Percentiles rank a stretch among this genome's conserved stretches.
Conservation (phyloP, 768 basidiomycete species). For the Auricularia heimuer region DNA sequence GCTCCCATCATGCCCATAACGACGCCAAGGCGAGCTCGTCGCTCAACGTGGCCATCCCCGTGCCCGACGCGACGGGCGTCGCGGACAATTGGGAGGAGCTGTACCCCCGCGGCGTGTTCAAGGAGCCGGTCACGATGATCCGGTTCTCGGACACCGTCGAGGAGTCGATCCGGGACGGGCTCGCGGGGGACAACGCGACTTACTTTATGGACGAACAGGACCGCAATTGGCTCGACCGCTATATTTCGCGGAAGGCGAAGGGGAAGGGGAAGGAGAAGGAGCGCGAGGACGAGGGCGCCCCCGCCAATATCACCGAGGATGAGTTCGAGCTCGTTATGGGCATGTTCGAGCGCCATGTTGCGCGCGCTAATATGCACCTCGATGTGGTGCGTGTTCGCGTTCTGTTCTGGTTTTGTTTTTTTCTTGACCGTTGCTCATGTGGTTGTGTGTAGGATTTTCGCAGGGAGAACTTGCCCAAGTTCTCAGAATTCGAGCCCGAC, state of each 20-base stretch:
- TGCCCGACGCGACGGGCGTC: constrained; percentile 77
- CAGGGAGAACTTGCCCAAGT: not conserved
- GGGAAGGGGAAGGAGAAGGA: constrained; percentile 85
- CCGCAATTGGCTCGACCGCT: constrained; percentile 86
- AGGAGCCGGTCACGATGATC: constrained; percentile 68
- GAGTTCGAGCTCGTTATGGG: constrained; percentile 96
- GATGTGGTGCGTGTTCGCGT: constrained; percentile 59
- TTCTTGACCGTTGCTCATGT: not conserved
- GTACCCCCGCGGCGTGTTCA: constrained; percentile 62
- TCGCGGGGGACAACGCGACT: constrained; percentile 58
- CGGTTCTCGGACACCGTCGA: constrained; percentile 81
- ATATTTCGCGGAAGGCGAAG: constrained; percentile 47
- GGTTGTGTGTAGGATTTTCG: not conserved
- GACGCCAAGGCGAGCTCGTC: constrained; percentile 23
- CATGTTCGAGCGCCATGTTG: constrained; percentile 81
- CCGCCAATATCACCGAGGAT: constrained; percentile 62
- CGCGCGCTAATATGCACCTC: constrained; percentile 80
- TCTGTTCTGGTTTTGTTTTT: not conserved
- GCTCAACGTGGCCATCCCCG: constrained; percentile 74
- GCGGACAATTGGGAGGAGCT: constrained; percentile 69
- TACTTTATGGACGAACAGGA: constrained; percentile 97
- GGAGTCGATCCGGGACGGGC: constrained; percentile 49
- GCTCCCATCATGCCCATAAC: constrained; percentile 9
- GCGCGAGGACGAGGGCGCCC: constrained; percentile 40
- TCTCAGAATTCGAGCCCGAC: constrained; percentile 42